Conservation (phyloP, 2,329 filamentous ascomycete genomes). For the Fusarium subglutinans region DNA sequence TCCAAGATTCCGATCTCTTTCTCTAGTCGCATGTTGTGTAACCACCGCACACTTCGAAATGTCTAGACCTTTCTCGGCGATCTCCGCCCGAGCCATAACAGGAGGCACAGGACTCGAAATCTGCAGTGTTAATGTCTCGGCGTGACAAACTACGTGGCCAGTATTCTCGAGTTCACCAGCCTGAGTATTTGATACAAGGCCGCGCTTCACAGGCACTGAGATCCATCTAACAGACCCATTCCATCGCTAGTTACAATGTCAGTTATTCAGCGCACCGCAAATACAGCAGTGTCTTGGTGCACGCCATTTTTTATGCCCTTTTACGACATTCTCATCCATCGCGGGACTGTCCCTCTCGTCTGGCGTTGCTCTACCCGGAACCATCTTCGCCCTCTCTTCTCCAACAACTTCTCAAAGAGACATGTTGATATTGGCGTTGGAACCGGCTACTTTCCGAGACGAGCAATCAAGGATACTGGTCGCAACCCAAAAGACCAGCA, state of each 20-base stretch:
- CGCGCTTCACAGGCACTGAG: no score
- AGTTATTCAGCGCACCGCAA: not conserved
- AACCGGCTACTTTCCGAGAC: slow-evolving; percentile 4
- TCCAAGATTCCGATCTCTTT: not conserved
- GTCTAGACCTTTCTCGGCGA: not conserved
- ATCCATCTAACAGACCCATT: no score
- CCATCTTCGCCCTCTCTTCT: not conserved
- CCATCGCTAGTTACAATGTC: no score
- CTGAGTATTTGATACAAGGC: no score
- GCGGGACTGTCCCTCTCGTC: not conserved
- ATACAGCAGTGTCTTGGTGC: not conserved
- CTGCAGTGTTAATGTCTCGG: not conserved
- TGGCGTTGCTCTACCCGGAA: not conserved
- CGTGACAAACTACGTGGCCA: not conserved
- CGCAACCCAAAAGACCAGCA: not conserved
- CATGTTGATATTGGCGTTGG: slow-evolving; percentile 21
- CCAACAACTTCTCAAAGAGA: not conserved
- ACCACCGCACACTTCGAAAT: accelerated
- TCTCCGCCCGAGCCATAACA: not conserved
- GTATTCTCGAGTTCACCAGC: no score
- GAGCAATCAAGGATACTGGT: not conserved
- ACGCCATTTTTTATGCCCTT: no score
- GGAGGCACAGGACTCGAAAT: not conserved
- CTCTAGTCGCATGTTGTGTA: not conserved
- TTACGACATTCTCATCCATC: no score